A percentile compares a stretch with the other conserved stretches of the same genome.
phyloP scores from a whole-genome alignment of 176 grass and related monocot genomes.

The Hyparrhenia diplandra region DNA sequence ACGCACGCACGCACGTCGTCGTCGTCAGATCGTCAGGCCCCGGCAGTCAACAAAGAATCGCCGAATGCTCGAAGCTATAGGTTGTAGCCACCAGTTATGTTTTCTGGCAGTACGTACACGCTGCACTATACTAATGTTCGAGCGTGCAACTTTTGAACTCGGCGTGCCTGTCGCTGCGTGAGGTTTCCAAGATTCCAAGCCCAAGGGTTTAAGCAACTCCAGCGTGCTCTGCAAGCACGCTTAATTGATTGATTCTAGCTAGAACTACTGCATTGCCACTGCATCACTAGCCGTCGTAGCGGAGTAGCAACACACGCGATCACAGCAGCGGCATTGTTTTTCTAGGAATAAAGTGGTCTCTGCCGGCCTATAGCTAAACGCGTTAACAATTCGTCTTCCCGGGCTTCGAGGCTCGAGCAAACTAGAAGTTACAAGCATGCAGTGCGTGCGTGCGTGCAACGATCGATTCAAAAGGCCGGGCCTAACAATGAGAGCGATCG shows the following conservation, averaged over 20 bases:
- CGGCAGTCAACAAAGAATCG: conserved; percentile 30
- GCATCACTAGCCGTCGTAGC: neutral
- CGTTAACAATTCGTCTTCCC: neutral
- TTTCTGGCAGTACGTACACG: neutral
- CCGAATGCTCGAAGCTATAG: neutral
- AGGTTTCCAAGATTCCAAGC: conserved; percentile 26
- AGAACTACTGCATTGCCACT: no score
- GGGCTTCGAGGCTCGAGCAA: conserved; percentile 22
- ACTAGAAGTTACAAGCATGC: neutral
- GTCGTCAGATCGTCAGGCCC: neutral
- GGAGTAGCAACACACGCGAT: neutral
- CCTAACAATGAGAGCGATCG: neutral
- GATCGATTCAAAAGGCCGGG: neutral
- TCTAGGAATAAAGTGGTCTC: conserved; percentile 21
- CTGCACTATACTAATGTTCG: neutral
- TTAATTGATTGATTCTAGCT: neutral
- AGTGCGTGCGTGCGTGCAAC: no score
- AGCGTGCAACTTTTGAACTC: conserved; percentile 30
- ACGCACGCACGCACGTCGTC: no score
- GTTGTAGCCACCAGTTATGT: neutral
- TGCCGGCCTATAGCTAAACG: conserved; percentile 24
- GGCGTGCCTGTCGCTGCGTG: conserved; percentile 2
- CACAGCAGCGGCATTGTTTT: neutral
- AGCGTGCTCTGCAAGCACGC: neutral
- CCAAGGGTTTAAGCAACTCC: neutral